These are phyloP conservation scores for Ophiobolus disseminans DNA, from an alignment of 2,329 filamentous ascomycete genomes.

Conservation along the genomic window DNA sequence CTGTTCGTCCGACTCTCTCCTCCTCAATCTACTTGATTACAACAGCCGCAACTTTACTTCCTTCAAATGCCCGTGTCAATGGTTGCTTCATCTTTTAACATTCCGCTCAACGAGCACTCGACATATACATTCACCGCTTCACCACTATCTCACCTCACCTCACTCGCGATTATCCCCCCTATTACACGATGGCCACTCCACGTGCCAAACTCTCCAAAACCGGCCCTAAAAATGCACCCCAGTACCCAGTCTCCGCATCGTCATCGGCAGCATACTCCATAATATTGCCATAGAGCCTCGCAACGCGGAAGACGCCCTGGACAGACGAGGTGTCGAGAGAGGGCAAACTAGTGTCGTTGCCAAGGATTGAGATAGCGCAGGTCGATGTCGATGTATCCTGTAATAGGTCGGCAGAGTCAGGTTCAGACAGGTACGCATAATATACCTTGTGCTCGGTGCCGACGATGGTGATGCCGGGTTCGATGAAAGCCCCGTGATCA, in stretches of 20 bases:
- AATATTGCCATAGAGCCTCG: constrained; percentile 21
- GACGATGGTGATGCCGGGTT: constrained; percentile 21
- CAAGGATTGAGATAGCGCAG: constrained; percentile 15
- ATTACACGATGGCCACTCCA: no score
- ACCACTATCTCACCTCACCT: neutral
- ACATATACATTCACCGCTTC: neutral
- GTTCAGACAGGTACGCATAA: constrained; percentile 12
- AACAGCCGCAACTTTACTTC: no score
- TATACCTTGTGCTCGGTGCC: constrained; percentile 21
- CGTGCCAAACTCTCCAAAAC: constrained; percentile 18
- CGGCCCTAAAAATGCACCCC: constrained; percentile 19
- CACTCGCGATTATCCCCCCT: neutral
- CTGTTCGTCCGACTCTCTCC: no score
- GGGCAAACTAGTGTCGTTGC: constrained; percentile 14
- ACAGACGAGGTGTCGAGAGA: constrained; percentile 16
- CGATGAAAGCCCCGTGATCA: constrained; percentile 6
- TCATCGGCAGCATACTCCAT: constrained; percentile 23
- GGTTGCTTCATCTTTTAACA: neutral
- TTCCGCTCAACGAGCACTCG: neutral
- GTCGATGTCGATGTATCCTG: constrained; percentile 3
- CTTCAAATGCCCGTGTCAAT: neutral
- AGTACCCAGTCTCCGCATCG: constrained; percentile 17
- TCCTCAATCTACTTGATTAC: no score
- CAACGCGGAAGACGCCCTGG: constrained; percentile 15
- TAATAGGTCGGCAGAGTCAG: constrained; percentile 1